Conservation (phyloP, 495 filamentous ascomycete genomes). For the Xylaria cubensis region DNA sequence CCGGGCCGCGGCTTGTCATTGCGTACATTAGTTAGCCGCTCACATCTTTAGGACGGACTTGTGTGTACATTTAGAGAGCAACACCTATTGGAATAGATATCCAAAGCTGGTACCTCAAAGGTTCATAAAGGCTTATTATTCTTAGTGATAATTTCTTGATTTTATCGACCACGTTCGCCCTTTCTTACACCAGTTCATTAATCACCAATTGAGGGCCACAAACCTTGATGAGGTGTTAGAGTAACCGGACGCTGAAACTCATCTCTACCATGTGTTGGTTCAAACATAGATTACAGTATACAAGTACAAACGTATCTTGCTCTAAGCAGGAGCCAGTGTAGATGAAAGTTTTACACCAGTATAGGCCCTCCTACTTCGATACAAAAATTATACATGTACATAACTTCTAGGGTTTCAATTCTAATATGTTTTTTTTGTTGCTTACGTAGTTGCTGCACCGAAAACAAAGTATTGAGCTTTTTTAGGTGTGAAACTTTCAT, state of each 20-base stretch:
- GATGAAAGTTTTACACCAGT: too few relatives aligned
- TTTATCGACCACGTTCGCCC: too few relatives aligned
- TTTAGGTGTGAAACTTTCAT: too few relatives aligned
- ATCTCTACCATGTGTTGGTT: not conserved
- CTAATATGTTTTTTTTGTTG: too few relatives aligned
- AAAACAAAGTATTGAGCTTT: too few relatives aligned
- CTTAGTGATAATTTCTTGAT: not conserved
- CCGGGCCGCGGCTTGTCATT: not conserved
- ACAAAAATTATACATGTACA: too few relatives aligned
- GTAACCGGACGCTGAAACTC: not conserved
- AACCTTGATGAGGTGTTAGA: not conserved
- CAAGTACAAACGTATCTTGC: not conserved
- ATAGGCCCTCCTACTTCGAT: too few relatives aligned
- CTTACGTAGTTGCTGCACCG: too few relatives aligned
- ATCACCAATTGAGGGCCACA: not conserved
- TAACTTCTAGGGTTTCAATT: too few relatives aligned
- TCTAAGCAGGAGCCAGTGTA: not conserved
- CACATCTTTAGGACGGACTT: not conserved
- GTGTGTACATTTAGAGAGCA: not conserved
- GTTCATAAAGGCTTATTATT: not conserved
- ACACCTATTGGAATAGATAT: not conserved
- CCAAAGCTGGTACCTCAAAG: not conserved
- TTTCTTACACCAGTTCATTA: not conserved
- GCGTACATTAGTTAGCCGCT: not conserved
- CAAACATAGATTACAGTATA: not conserved